Conservation (phyloP, 2,329 filamentous ascomycete genomes). For the Tolypocladium paradoxum region DNA sequence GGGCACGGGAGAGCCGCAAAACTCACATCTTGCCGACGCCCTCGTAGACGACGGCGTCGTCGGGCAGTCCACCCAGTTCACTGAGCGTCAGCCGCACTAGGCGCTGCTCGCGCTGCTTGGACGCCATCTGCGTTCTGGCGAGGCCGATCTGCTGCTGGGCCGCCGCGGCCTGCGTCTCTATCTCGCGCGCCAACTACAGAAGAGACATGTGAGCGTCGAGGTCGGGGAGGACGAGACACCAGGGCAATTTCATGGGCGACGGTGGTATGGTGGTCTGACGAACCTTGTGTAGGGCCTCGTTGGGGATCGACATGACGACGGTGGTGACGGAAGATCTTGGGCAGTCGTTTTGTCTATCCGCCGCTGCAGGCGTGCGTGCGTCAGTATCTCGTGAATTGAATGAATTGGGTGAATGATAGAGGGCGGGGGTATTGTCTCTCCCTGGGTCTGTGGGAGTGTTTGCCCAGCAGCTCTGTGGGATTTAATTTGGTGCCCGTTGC, state of each 20-base stretch:
- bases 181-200: conserved; percentile 75
- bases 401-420: too few relatives aligned
- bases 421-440: background rate
- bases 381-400: background rate
- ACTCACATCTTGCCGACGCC: conserved; percentile 93
- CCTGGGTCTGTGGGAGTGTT: background rate
- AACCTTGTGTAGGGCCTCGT: conserved; percentile 90
- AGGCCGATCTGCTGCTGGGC: conserved; percentile 89
- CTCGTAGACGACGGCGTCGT: conserved; percentile 77
- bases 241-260: background rate
- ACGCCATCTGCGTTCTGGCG: conserved; percentile 71
- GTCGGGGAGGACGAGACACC: too few relatives aligned
- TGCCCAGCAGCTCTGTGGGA: background rate
- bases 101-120: conserved; percentile 81
- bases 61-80: conserved; percentile 68
- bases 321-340: background rate
- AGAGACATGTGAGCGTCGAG: background rate
- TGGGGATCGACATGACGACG: conserved; percentile 75
- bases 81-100: conserved; percentile 78
- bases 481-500: background rate
- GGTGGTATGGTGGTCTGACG: conserved; percentile 3
- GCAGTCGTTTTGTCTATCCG: background rate
- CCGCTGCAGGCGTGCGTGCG: background rate
- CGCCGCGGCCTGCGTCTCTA: conserved; percentile 77
- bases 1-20: too few relatives aligned